phyloP scores from a whole-genome alignment of 345 rosid genomes.

The Salix viminalis region DNA sequence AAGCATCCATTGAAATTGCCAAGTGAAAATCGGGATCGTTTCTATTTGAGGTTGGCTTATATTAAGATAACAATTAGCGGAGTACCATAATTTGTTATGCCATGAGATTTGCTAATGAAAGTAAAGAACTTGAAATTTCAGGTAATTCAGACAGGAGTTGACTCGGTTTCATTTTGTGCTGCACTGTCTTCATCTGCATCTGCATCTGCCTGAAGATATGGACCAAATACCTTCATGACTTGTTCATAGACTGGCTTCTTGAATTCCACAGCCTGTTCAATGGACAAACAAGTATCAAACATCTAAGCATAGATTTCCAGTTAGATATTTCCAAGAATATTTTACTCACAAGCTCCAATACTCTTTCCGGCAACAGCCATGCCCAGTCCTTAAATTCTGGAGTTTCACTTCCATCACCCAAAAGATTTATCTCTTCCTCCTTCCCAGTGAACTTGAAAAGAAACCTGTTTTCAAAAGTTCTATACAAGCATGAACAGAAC shows the following conservation, averaged over 20 bases:
- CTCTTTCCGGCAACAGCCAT: constrained; percentile 63
- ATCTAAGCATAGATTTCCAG: background rate
- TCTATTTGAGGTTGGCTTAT: background rate
- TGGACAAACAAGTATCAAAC: background rate
- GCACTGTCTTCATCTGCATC: constrained; percentile 27
- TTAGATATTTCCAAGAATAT: background rate
- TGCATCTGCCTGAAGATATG: constrained; percentile 35
- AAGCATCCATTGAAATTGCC: background rate
- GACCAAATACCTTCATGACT: constrained; percentile 52
- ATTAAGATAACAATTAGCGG: background rate
- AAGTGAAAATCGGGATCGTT: background rate
- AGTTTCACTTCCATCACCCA: constrained; percentile 63
- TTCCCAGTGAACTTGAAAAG: constrained; percentile 67
- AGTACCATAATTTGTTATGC: background rate
- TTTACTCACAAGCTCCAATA: constrained; percentile 49
- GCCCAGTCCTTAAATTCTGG: constrained; percentile 73
- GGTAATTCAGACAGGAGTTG: background rate
- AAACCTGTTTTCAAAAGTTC: constrained; percentile 42
- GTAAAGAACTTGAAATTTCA: background rate
- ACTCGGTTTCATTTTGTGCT: constrained; percentile 1
- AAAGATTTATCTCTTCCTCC: constrained; percentile 71
- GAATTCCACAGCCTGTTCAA: constrained; percentile 54
- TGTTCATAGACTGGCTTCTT: constrained; percentile 68
- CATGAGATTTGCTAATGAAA: background rate
- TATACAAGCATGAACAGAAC: background rate